A percentile compares a stretch with the other conserved stretches of the same genome.
phyloP scores from a whole-genome alignment of 2,329 filamentous ascomycete species.

The Monascus ruber region DNA sequence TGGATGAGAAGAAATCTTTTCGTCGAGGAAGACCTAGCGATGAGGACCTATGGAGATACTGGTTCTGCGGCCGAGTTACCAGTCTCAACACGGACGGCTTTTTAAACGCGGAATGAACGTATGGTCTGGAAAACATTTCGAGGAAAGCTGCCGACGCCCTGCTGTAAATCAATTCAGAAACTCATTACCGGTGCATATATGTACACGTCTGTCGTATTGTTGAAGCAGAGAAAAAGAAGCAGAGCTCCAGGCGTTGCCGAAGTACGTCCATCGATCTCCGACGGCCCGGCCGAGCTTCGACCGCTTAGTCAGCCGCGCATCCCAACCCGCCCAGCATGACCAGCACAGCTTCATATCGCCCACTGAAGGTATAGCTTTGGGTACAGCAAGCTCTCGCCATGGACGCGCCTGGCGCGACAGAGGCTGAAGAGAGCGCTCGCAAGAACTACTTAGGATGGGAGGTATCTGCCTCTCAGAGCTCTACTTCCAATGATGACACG shows the following conservation, averaged over 20 bases:
- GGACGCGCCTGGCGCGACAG: conserved; percentile 27
- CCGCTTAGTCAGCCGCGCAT: conserved; percentile 2
- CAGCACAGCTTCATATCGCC: no score
- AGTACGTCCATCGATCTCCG: no score
- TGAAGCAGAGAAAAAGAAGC: no score
- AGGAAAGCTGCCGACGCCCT: neutral
- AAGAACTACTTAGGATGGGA: conserved; percentile 10
- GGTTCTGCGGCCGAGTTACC: conserved; percentile 20
- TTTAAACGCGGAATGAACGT: conserved; percentile 22
- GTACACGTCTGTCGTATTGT: no score
- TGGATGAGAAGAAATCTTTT: conserved; percentile 57
- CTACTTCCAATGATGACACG: conserved; percentile 1
- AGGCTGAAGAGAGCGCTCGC: conserved; percentile 13
- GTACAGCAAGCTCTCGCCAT: conserved; percentile 21
- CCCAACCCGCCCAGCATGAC: neutral
- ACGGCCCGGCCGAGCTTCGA: neutral
- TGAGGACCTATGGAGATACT: conserved; percentile 22
- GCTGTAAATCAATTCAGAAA: no score
- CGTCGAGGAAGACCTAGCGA: conserved; percentile 35
- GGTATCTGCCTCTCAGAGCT: conserved; percentile 8
- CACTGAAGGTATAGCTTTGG: conserved; percentile 6
- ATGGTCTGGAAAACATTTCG: conserved; percentile 21
- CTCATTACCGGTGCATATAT: no score
- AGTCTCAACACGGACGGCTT: conserved; percentile 12
- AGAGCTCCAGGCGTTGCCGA: no score